Conservation (phyloP, 768 basidiomycete genomes). For the Phaeotremella skinneri region DNA sequence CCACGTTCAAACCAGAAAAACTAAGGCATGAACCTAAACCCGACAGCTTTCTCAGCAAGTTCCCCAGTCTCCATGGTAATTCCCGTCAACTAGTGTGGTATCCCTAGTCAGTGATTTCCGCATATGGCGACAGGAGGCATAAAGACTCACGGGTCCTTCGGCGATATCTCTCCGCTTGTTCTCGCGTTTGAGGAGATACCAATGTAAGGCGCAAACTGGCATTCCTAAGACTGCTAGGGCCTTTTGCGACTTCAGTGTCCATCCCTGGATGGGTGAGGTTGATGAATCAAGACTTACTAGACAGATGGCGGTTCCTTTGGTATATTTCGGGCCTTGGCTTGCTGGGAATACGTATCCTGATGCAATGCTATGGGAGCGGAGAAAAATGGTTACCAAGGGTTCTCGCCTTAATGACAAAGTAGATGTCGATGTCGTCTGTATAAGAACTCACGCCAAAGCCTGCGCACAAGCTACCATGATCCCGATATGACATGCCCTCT, state of each 20-base stretch:
- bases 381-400: no score
- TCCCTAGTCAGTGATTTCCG: background rate
- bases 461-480: conserved; percentile 10
- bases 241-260: no score
- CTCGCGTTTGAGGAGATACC: background rate
- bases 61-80: background rate
- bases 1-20: no score
- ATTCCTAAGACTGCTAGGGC: background rate
- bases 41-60: background rate
- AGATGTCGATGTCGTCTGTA: no score
- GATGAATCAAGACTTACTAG: background rate
- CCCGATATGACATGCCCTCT: conserved; percentile 1
- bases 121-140: background rate
- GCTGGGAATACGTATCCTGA: conserved; percentile 27
- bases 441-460: conserved; percentile 21
- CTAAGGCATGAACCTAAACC: background rate
- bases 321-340: conserved; percentile 22
- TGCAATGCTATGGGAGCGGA: conserved; percentile 12
- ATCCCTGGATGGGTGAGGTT: background rate
- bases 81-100: background rate
- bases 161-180: background rate
- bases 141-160: background rate
- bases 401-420: no score
- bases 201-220: background rate
- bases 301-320: conserved; percentile 21